phyloP scores from a whole-genome alignment of 371 early-diverging fungal species.

The Apophysomyces variabilis region DNA sequence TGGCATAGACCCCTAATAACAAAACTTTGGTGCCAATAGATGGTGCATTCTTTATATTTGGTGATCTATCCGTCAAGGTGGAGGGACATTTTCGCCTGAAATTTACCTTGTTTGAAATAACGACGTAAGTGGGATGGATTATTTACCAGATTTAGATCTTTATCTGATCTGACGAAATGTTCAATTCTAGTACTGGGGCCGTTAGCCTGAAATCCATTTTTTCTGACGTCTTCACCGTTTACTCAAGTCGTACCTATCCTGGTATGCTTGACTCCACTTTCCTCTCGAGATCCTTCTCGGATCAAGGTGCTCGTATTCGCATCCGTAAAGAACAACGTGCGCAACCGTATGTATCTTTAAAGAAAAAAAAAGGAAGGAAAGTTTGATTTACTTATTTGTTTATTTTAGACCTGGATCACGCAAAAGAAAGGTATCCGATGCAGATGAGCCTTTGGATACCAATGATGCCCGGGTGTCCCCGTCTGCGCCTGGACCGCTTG shows the following conservation, averaged over 20 bases:
- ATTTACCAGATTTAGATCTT: background rate
- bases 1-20: too few species aligned
- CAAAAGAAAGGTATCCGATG: slow-evolving; percentile 36
- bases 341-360: slow-evolving; percentile 35
- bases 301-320: slow-evolving; percentile 56
- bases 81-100: slow-evolving; percentile 90
- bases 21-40: slow-evolving; percentile 39
- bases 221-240: slow-evolving; percentile 76
- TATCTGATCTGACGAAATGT: slow-evolving; percentile 7
- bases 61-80: slow-evolving; percentile 88
- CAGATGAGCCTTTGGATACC: slow-evolving; percentile 9
- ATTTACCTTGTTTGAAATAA: slow-evolving; percentile 88
- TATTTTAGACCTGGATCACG: slow-evolving; percentile 19
- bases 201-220: slow-evolving; percentile 35
- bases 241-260: slow-evolving; percentile 88
- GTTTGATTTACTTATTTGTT: slow-evolving; percentile 5
- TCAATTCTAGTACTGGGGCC: slow-evolving; percentile 27
- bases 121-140: slow-evolving; percentile 49
- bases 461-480: background rate
- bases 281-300: slow-evolving; percentile 53
- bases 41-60: slow-evolving; percentile 95
- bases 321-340: slow-evolving; percentile 57
- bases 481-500: background rate
- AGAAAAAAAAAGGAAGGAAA: slow-evolving; percentile 1
- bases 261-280: slow-evolving; percentile 78